Conservation (phyloP, 2,329 filamentous ascomycete species). For the Metarhizium guizhouense region DNA sequence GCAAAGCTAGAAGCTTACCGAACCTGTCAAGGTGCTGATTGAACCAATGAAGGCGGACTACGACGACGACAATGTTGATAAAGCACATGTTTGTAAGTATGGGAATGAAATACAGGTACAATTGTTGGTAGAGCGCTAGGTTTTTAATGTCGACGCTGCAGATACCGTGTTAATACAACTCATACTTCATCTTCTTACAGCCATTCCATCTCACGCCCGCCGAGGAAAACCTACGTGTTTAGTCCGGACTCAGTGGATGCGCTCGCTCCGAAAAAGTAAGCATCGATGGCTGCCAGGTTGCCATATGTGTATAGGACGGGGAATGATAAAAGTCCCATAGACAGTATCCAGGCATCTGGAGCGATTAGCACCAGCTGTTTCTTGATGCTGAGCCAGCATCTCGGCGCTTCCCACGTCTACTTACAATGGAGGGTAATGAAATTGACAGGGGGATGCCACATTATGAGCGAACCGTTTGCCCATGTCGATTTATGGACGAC, state of each 20-base stretch:
- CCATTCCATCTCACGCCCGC: neutral
- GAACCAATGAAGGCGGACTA: constrained; percentile 40
- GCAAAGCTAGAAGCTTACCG: constrained; percentile 13
- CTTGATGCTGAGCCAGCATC: too few species aligned
- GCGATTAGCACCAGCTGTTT: neutral
- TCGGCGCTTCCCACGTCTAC: neutral
- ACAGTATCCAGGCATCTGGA: constrained; percentile 1
- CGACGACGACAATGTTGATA: constrained; percentile 39
- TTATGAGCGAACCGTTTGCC: neutral
- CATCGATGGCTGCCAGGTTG: constrained; percentile 28
- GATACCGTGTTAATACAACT: neutral
- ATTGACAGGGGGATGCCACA: neutral
- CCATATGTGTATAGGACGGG: constrained; percentile 1
- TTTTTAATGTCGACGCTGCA: constrained; percentile 39
- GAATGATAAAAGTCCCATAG: constrained; percentile 4
- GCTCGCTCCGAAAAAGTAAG: constrained; percentile 42
- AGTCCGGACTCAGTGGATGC: constrained; percentile 40
- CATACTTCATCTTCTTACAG: neutral
- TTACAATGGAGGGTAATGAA: neutral
- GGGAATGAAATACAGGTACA: constrained; percentile 41
- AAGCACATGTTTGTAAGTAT: constrained; percentile 39
- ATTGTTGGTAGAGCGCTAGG: constrained; percentile 40
- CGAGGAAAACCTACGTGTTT: constrained; percentile 30
- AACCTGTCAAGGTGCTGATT: constrained; percentile 31
- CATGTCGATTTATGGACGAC: neutral